These are phyloP conservation scores for Uronychia binucleata DNA, from an alignment of 73 alveolate genomes.

Conservation along the genomic window DNA sequence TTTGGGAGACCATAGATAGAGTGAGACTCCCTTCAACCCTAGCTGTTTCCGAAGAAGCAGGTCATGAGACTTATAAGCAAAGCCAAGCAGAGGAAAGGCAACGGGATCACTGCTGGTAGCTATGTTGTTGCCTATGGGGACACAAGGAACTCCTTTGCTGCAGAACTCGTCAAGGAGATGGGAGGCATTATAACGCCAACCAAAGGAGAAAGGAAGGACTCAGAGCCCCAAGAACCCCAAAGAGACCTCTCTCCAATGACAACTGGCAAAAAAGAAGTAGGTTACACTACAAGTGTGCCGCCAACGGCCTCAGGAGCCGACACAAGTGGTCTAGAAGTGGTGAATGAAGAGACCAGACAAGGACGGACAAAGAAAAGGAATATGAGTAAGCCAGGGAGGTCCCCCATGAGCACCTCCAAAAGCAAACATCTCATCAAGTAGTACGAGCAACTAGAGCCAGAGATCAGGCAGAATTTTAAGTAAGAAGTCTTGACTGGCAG, in stretches of 20 bases:
- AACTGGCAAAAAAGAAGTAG: not conserved
- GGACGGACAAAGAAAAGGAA: not conserved
- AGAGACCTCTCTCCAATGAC: not conserved
- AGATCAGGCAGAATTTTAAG: not conserved
- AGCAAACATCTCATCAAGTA: not conserved
- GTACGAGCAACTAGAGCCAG: not conserved
- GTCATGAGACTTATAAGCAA: not conserved
- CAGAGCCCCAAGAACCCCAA: not conserved
- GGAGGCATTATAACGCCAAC: not conserved
- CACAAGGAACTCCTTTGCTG: not conserved
- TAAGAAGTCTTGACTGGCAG: not conserved
- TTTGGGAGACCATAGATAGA: conserved; percentile 28
- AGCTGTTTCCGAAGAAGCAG: conserved; percentile 33
- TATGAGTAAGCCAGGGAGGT: not conserved
- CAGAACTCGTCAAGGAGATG: not conserved
- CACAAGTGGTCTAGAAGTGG: not conserved
- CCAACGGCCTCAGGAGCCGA: not conserved
- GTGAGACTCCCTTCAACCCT: not conserved
- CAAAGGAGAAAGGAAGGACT: not conserved
- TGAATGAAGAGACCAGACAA: not conserved
- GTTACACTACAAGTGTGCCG: not conserved
- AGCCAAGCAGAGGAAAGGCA: not conserved
- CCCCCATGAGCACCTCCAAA: not conserved
- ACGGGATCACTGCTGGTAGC: not conserved
- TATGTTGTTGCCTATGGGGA: not conserved